Base-by-base conservation (phyloP, 2,329 filamentous ascomycete species). In the Cladosporium sp. region DNA sequence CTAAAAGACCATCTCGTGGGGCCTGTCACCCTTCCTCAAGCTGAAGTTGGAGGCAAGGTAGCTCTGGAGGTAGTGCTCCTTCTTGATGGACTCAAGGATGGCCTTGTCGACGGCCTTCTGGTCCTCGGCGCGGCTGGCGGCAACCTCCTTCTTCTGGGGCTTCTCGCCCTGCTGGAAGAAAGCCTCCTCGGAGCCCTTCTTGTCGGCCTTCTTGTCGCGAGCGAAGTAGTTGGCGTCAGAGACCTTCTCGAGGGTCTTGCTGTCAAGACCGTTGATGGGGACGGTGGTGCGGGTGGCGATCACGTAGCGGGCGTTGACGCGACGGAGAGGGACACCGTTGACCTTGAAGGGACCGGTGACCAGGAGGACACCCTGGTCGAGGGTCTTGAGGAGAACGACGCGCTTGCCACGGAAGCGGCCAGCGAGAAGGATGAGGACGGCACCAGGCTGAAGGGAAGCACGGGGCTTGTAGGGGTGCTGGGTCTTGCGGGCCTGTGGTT, bases 141-240 rank as follows among this genome's bases (percentile, higher is more conserved):
- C 88, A 75, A 95, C 86, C 81, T 91, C 83, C 89, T 97, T 97
- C 91, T 97, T 97, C 91, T 96, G 85, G 76, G 90, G 83, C 87
- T 96, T 96, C 88, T 97, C 92, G 79, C 92, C 83, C 85, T 97
- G 91, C 87, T 94, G 92, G 88, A 97, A 97, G 87, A 99, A 99
- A 77, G 92, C 90, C 78, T 97, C 93, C 86, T 99, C 93, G 55
- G 63, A 66, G 73, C 88, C 87, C 72, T 90, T 88, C 89, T 97
- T 96, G 84, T 96, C 91, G 80, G 91, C 86, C 71, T 79, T 82
- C 87, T 96, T 96, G 79, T 97, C 94, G 76, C 89, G 88, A 75
- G 90, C 89, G 84, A 99, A 99, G 89, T 99, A 99, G 80, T 90
- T 90, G 78, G 85, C 80, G 64, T 74, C 73, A 66, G 85, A 81